Conservation (phyloP, 169 alveolate species). For the Plasmodium coatneyi region DNA sequence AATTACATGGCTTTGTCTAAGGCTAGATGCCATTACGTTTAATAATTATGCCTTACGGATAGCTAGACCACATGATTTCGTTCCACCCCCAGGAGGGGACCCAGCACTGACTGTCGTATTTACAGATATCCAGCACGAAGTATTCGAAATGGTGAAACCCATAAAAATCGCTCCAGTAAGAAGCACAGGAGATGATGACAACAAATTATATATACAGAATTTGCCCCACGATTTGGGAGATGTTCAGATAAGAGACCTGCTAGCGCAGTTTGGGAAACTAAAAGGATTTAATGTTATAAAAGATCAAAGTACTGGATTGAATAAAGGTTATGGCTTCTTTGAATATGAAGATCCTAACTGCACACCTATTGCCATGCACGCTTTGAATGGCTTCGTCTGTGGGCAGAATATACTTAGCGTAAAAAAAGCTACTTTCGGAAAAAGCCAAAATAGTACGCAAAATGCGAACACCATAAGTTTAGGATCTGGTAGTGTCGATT, state of each 20-base stretch:
- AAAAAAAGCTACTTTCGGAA: conserved; percentile 72
- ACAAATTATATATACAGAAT: conserved; percentile 86
- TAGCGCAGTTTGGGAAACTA: conserved; percentile 88
- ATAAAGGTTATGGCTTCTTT: conserved; percentile 90
- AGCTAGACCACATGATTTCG: conserved; percentile 89
- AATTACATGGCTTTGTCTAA: conserved; percentile 85
- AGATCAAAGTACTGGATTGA: conserved; percentile 87
- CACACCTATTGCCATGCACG: conserved; percentile 88
- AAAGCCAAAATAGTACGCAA: conserved; percentile 75
- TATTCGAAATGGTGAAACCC: conserved; percentile 67
- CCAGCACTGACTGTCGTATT: conserved; percentile 80
- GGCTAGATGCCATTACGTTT: conserved; percentile 85
- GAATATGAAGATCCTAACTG: conserved; percentile 89
- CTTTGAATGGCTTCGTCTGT: conserved; percentile 82
- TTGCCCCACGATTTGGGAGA: conserved; percentile 88
- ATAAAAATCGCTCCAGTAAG: conserved; percentile 19
- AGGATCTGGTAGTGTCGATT: conserved; percentile 77
- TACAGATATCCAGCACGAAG: conserved; percentile 74
- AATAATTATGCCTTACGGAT: conserved; percentile 85
- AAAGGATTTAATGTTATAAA: conserved; percentile 82
- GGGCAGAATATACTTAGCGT: conserved; percentile 80
- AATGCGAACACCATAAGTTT: conserved; percentile 42
- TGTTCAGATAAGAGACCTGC: conserved; percentile 82
- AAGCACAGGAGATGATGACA: conserved; percentile 74
- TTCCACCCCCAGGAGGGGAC: conserved; percentile 86